These are phyloP conservation scores for Chaetothyriales sp. DNA, from an alignment of 2,329 filamentous ascomycete species.

Conservation along the genomic window DNA sequence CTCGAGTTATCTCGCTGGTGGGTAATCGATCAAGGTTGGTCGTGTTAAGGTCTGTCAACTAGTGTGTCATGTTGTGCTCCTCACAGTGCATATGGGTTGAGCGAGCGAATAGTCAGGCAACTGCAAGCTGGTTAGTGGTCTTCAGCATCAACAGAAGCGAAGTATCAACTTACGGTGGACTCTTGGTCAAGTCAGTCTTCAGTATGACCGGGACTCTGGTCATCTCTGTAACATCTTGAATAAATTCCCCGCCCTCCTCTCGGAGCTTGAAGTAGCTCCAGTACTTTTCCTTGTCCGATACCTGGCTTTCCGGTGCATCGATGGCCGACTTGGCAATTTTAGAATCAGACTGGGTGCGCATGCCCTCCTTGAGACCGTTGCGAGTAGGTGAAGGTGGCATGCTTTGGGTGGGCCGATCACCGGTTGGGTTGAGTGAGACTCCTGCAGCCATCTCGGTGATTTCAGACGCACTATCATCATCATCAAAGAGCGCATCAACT, in stretches of 20 bases:
- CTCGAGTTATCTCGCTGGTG: not conserved
- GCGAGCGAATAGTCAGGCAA: conserved; percentile 36
- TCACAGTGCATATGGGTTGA: conserved; percentile 37
- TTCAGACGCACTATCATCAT: conserved; percentile 77
- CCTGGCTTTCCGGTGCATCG: conserved; percentile 61
- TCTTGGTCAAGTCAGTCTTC: conserved; percentile 97
- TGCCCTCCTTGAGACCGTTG: conserved; percentile 52
- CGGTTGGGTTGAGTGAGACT: conserved; percentile 56
- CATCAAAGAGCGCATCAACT: conserved; percentile 88
- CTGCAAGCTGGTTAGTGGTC: conserved; percentile 21
- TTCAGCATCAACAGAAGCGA: not conserved
- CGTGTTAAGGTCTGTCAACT: not conserved
- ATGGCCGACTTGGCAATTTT: conserved; percentile 55
- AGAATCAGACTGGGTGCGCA: conserved; percentile 87
- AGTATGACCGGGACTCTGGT: conserved; percentile 91
- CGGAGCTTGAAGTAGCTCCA: conserved; percentile 74
- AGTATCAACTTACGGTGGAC: conserved; percentile 72
- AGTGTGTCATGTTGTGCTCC: not conserved
- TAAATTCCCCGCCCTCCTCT: conserved; percentile 87
- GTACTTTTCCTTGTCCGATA: conserved; percentile 94
- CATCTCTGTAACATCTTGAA: conserved; percentile 98
- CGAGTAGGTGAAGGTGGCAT: conserved; percentile 81
- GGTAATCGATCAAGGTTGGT: not conserved
- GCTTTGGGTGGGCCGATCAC: conserved; percentile 83
- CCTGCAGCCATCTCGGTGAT: conserved; percentile 82